phyloP scores from a whole-genome alignment of 208 protist species.

The Acanthamoeba triangularis region DNA sequence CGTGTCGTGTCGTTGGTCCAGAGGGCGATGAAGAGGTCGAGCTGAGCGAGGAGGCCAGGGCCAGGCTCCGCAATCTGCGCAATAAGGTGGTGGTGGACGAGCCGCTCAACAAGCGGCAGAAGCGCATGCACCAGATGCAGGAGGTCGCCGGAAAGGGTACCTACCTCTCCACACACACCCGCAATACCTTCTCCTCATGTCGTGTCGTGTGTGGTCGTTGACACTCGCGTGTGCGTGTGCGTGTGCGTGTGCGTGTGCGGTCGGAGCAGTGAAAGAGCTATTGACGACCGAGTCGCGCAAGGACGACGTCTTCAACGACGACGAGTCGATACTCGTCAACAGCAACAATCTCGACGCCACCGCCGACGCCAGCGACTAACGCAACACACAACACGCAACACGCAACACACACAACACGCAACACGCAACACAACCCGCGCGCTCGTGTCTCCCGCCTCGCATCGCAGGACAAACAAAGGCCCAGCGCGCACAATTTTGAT shows the following conservation, averaged over 20 bases:
- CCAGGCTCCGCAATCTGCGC: not conserved
- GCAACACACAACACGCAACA: no score
- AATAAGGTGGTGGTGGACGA: slow-evolving; percentile 13
- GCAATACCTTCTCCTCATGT: no score
- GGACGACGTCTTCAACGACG: not conserved
- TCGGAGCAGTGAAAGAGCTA: not conserved
- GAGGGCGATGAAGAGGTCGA: not conserved
- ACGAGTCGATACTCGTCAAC: not conserved
- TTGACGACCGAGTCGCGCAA: not conserved
- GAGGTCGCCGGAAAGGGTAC: not conserved
- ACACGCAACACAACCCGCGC: no score
- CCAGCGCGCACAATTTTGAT: not conserved
- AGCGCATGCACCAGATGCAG: not conserved
- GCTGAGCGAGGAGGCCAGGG: not conserved
- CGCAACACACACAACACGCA: not conserved
- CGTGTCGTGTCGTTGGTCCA: not conserved
- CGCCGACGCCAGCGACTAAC: not conserved
- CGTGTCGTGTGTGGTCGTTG: no score
- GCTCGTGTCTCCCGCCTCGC: no score
- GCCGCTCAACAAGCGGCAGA: slow-evolving; percentile 10
- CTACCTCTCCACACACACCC: not conserved
- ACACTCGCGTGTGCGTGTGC: no score
- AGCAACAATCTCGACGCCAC: not conserved
- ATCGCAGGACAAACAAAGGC: not conserved
- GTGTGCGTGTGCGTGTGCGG: no score